Base-by-base conservation (phyloP, 2,329 filamentous ascomycete species). In the Diaporthe australafricana region DNA sequence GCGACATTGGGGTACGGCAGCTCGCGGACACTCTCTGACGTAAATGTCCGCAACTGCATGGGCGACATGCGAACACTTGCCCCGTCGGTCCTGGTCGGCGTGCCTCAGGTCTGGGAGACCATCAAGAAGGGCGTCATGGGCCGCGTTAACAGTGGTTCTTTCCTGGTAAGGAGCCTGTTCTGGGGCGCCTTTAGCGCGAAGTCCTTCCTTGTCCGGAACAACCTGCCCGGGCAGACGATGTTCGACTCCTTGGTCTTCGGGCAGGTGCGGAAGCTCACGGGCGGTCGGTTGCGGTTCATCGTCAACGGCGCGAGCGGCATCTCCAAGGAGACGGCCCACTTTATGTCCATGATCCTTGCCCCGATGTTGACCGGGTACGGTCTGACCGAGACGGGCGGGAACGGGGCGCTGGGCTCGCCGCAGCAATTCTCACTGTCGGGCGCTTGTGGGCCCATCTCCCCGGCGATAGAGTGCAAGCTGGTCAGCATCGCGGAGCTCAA, bases 341-440 rank as follows among this genome's bases (percentile, higher is more conserved):
- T 99, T 86, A 89, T 98, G 79, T 98, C 95, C 52, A 89, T 98
- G 84, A 93, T 95, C 55, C 91, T 99, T 68, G 95, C 94, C 27
- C 96, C 96, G 38, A 98, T 99, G 96, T 91, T 99, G 76, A 90
- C 88, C 75, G 96, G 96, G 14, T 99, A 99, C 80, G 96, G 96
- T 73, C 86, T 99, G 75, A 99, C 96, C 1, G 96, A 99, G 84
- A 98, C 96, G 2, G 91, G 91, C 75, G 94, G 93, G 76, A 95
- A 93, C 86, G 94, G 93, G 72, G 89, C 92, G n/a, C 83, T 96
- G 50, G 93, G 92, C 82, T 94, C 94, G 77, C 96, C 96, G 0
- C 84, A 96, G 75, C 91, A 96, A 76, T 98, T 93, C 91, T 94
- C 93, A 14, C 88, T 93, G 70, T 84, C 87, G 35, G 72, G 65